A percentile compares a stretch with the other conserved stretches of the same genome.
phyloP scores from a whole-genome alignment of 1,284 basidiomycete species.

The Pyrrhoderma lamaoense region DNA sequence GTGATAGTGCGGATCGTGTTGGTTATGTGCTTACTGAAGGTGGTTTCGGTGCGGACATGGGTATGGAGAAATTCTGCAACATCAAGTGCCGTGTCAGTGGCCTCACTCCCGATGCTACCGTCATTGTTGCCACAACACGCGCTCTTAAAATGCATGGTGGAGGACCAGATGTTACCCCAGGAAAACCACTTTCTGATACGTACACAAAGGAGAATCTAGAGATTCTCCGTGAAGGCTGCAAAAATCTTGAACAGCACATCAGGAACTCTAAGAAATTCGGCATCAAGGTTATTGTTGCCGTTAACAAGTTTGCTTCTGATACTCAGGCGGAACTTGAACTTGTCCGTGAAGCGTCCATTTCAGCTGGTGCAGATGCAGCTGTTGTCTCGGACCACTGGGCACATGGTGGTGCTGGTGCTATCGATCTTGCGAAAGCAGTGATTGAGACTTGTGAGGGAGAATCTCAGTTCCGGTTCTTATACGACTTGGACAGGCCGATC shows the following conservation, averaged over 20 bases:
- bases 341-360: conserved; percentile 73
- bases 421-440: conserved; percentile 82
- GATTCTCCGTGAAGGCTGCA: conserved; percentile 86
- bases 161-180: conserved; percentile 94
- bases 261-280: conserved; percentile 95
- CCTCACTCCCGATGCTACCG: conserved; percentile 86
- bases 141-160: conserved; percentile 99
- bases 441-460: conserved; percentile 71
- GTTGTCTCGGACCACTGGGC: conserved; percentile 98
- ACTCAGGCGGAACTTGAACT: conserved; percentile 87
- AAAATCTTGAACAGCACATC: conserved; percentile 92
- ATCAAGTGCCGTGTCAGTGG: conserved; percentile 97
- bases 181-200: conserved; percentile 89
- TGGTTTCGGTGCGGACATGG: conserved; percentile 98
- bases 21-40: conserved; percentile 98
- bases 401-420: conserved; percentile 83
- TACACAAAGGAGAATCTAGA: conserved; percentile 94
- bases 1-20: conserved; percentile 72
- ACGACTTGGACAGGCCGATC: conserved; percentile 79
- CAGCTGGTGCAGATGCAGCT: conserved; percentile 90
- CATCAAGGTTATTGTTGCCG: conserved; percentile 92
- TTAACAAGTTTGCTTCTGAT: conserved; percentile 96
- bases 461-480: conserved; percentile 85
- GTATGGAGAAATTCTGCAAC: conserved; percentile 99
- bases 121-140: conserved; percentile 96